These are phyloP conservation scores for Letharia columbiana DNA, from an alignment of 495 filamentous ascomycete species.

Conservation along the genomic window DNA sequence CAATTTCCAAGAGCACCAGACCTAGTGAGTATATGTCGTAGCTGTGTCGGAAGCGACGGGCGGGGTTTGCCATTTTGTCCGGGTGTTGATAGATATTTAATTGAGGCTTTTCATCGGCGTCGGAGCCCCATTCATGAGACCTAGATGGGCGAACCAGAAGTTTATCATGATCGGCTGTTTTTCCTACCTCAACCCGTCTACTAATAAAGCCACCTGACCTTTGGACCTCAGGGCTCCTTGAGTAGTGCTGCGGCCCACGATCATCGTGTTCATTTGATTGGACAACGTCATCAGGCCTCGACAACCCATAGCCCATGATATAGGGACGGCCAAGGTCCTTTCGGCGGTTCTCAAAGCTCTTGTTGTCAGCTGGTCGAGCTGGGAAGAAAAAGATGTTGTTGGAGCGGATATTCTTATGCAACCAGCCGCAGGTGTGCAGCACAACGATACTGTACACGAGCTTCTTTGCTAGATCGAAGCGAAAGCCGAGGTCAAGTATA, in stretches of 20 bases:
- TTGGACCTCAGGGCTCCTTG: neutral
- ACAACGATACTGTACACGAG: constrained; percentile 1
- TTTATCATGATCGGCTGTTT: too few relatives aligned
- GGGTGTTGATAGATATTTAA: neutral
- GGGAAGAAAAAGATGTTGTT: neutral
- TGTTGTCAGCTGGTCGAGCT: neutral
- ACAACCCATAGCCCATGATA: constrained; percentile 3
- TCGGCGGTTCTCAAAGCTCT: neutral
- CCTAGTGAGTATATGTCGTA: neutral
- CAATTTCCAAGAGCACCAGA: neutral
- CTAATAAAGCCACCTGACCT: neutral
- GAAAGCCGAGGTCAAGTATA: neutral
- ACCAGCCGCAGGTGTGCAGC: neutral
- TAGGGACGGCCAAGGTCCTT: neutral
- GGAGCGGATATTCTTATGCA: neutral
- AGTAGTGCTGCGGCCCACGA: neutral
- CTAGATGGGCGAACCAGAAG: too few relatives aligned
- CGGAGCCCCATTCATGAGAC: too few relatives aligned
- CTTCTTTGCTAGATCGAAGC: neutral
- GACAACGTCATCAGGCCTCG: neutral
- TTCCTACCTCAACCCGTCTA: too few relatives aligned
- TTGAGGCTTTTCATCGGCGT: neutral
- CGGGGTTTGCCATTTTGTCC: neutral
- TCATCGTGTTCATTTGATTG: neutral
- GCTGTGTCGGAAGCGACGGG: constrained; percentile 1